Conservation (phyloP, 495 filamentous ascomycete genomes). For the Penicillium ochrochloron region DNA sequence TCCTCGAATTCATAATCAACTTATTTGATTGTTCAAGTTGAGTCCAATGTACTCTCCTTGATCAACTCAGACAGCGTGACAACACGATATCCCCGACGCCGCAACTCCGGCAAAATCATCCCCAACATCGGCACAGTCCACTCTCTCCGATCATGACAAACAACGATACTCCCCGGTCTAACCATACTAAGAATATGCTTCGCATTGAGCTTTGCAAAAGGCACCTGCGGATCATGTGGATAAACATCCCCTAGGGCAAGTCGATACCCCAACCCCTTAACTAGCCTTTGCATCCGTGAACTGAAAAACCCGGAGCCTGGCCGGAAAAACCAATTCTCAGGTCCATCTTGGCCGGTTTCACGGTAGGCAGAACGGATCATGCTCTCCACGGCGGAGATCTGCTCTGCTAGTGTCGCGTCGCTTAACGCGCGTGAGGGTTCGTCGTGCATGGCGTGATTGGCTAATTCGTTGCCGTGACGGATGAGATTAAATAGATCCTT, state of each 20-base stretch:
- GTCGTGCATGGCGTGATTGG: constrained; percentile 86
- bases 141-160: constrained; percentile 78
- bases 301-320: constrained; percentile 84
- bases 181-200: constrained; percentile 79
- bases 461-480: constrained; percentile 69
- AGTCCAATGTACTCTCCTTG: constrained; percentile 20
- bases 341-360: constrained; percentile 34
- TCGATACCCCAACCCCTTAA: constrained; percentile 61
- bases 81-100: constrained; percentile 66
- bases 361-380: constrained; percentile 61
- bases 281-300: constrained; percentile 61
- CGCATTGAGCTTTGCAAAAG: constrained; percentile 70
- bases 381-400: constrained; percentile 47
- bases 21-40: neutral
- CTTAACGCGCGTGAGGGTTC: constrained; percentile 63
- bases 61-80: constrained; percentile 71
- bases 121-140: constrained; percentile 81
- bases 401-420: constrained; percentile 38
- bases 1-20: too few species aligned
- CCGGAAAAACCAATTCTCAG: constrained; percentile 66
- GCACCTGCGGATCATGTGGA: constrained; percentile 83
- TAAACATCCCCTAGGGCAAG: constrained; percentile 81
- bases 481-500: constrained; percentile 63
- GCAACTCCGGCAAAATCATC: constrained; percentile 70
- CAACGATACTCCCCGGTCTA: constrained; percentile 72